These are phyloP conservation scores for Pichia sp. DNA, from an alignment of 1,139 yeast genomes.

Conservation along the genomic window DNA sequence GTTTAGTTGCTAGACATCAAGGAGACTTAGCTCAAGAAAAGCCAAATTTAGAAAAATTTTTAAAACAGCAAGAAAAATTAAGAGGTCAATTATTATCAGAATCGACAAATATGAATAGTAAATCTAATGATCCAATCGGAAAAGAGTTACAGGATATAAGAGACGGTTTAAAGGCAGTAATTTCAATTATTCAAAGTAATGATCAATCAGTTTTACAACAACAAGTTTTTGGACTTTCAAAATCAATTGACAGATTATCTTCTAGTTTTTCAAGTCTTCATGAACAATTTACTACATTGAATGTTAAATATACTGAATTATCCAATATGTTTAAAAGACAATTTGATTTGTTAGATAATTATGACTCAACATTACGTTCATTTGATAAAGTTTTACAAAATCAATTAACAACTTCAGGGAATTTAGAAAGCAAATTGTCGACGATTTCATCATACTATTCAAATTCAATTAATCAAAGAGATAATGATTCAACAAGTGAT, in stretches of 20 bases:
- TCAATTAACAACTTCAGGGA: slow-evolving; percentile 22
- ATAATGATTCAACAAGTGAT: background rate
- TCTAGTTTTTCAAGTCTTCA: slow-evolving; percentile 16
- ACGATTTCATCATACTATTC: slow-evolving; percentile 15
- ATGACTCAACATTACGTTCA: slow-evolving; percentile 20
- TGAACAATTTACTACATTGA: slow-evolving; percentile 17
- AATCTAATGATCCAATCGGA: background rate
- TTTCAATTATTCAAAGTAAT: background rate
- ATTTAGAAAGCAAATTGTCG: slow-evolving; percentile 19
- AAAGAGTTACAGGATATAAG: slow-evolving; percentile 1
- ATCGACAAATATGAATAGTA: background rate
- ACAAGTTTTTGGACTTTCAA: slow-evolving; percentile 20
- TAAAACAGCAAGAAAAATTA: slow-evolving; percentile 14
- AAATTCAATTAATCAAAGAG: slow-evolving; percentile 1
- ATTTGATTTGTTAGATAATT: slow-evolving; percentile 19
- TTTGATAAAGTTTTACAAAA: slow-evolving; percentile 21
- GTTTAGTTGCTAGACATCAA: slow-evolving; percentile 24
- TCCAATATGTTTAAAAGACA: slow-evolving; percentile 19
- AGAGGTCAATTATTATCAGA: slow-evolving; percentile 8
- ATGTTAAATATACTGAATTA: slow-evolving; percentile 18
- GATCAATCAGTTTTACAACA: slow-evolving; percentile 14
- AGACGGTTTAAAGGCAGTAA: slow-evolving; percentile 1
- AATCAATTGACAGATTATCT: slow-evolving; percentile 18
- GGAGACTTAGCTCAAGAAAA: slow-evolving; percentile 4
- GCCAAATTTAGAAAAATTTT: background rate